Conservation (phyloP, 805 yeast species). For the Saccharomycopsis schoenii region DNA sequence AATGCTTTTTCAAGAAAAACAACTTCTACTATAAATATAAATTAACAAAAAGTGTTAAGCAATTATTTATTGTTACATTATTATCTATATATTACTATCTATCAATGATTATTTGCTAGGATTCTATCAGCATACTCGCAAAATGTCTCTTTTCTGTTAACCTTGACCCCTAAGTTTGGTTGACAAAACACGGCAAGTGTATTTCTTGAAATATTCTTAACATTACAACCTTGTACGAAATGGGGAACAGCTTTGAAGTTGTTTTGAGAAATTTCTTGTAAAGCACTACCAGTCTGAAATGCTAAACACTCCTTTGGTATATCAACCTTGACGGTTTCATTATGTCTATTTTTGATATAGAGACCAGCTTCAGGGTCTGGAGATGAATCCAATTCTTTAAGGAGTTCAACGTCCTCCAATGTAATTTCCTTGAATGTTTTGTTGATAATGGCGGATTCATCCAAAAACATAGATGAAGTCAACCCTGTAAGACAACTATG, state of each 20-base stretch:
- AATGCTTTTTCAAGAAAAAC: no score
- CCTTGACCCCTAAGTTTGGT: constrained; percentile 42
- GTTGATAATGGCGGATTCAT: constrained; percentile 27
- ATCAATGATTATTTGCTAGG: constrained; percentile 30
- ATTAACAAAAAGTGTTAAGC: background rate
- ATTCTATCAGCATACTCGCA: constrained; percentile 39
- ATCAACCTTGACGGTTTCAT: constrained; percentile 36
- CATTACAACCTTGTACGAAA: constrained; percentile 36
- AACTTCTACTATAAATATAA: no score
- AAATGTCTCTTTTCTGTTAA: constrained; percentile 37
- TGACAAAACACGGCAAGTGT: constrained; percentile 56
- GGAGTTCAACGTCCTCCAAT: background rate
- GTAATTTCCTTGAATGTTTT: constrained; percentile 1
- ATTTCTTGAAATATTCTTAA: constrained; percentile 34
- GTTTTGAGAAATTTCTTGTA: constrained; percentile 40
- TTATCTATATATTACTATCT: background rate
- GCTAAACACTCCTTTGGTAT: constrained; percentile 49
- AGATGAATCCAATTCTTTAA: constrained; percentile 22
- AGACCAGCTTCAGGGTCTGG: constrained; percentile 42
- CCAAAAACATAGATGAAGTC: constrained; percentile 42
- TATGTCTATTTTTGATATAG: constrained; percentile 38
- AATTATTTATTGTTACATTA: background rate
- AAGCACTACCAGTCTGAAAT: constrained; percentile 51
- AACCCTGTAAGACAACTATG: constrained; percentile 53
- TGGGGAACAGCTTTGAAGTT: constrained; percentile 51